Conservation (phyloP, 1,139 yeast genomes). For the Suhomyces maxii region DNA sequence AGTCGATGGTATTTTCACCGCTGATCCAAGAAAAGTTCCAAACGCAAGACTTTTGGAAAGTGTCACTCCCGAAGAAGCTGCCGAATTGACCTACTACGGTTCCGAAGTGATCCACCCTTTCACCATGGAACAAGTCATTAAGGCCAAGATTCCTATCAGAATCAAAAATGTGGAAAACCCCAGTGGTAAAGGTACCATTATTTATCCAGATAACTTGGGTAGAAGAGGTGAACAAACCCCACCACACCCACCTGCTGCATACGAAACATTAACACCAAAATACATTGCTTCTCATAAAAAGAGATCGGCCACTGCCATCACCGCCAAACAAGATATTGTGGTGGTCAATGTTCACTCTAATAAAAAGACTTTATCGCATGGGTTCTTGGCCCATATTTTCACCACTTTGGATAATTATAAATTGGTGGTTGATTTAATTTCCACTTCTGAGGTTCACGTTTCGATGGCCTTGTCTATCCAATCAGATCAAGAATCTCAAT, state of each 20-base stretch:
- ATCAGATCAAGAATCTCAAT: constrained; percentile 54
- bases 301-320: constrained; percentile 94
- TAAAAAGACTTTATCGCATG: constrained; percentile 89
- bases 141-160: constrained; percentile 93
- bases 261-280: constrained; percentile 49
- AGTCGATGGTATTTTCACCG: constrained; percentile 97
- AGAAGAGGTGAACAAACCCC: constrained; percentile 87
- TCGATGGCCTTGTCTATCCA: constrained; percentile 94
- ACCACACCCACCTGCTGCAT: constrained; percentile 89
- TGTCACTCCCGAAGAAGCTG: constrained; percentile 98
- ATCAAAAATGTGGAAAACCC: constrained; percentile 96
- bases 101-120: constrained; percentile 98
- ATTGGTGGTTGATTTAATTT: constrained; percentile 90
- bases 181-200: constrained; percentile 83
- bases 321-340: constrained; percentile 89
- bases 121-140: constrained; percentile 98
- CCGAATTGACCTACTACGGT: constrained; percentile 95
- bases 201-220: constrained; percentile 86
- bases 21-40: constrained; percentile 95
- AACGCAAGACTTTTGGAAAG: constrained; percentile 80
- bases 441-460: constrained; percentile 96
- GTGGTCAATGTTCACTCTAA: constrained; percentile 93
- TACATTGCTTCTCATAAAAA: constrained; percentile 52
- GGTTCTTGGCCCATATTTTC: constrained; percentile 89
- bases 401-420: constrained; percentile 80